Base-by-base conservation (phyloP, 2,329 filamentous ascomycete species). In the Sporothrix curviconia region DNA sequence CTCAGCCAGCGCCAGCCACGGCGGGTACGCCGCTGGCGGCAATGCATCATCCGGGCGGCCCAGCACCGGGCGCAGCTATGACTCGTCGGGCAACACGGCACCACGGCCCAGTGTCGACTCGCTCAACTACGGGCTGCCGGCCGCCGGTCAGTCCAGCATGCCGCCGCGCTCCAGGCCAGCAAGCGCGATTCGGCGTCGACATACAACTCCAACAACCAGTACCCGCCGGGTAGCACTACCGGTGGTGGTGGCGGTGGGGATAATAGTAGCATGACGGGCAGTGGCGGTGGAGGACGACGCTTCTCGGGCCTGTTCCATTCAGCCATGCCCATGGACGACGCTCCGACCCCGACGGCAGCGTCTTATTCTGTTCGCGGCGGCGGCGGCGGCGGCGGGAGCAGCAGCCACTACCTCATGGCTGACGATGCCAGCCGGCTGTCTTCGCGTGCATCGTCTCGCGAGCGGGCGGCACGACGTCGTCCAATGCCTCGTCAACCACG, bases 221-320 rank as follows among this genome's bases (percentile, higher is more conserved):
- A 71, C 37, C 73, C 69, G 59, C 76, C 80, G 12, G 69, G 69
- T 32, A 76, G 42, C n/a, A n/a, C 43, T 3, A 28, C 14, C 2
- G 55, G 34, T 1, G 50, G 42, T 19, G 22, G n/a, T 37, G 51
- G 25, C 2, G 55, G 34, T 1, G 50, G 42, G 19, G 22, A 19
- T 37, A 54, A 22, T 32, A 42, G 32, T 42, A 50, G 39, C n/a
- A 40, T 8, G 36, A 50, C 25, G 34, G 19, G 30, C 6, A 17
- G 25, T 17, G 37, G 22, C 17, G 46, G 24, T 11, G 32, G 43
- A 32, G 53, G 50, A 11, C 57, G 78, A 39, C 84, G 86, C 42
- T 86, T 82, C 65, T 92, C 88, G 0, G 88, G 86, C 5, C 75
- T 95, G 22, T 96, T 96, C 74, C 89, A 89, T 60, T 95, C 91